Conservation (phyloP, 495 filamentous ascomycete species). For the Aspergillus homomorphus region DNA sequence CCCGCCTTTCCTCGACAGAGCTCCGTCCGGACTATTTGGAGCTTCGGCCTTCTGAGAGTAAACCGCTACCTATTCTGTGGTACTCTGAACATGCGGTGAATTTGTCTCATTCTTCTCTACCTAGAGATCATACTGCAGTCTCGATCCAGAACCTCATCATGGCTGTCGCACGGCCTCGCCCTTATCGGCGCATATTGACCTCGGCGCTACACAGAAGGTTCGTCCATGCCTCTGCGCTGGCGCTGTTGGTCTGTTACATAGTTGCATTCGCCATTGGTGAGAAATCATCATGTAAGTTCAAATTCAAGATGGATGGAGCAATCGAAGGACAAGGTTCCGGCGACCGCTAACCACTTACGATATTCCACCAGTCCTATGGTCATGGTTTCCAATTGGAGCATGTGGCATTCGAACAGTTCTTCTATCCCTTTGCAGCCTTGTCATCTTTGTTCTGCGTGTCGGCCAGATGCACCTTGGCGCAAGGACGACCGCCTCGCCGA, state of each 20-base stretch:
- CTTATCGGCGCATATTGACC: constrained; percentile 87
- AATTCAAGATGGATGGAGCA: neutral
- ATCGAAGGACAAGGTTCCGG: neutral
- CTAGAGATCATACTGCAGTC: constrained; percentile 27
- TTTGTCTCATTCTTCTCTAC: constrained; percentile 19
- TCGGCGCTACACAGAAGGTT: constrained; percentile 86
- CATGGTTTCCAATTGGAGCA: constrained; percentile 77
- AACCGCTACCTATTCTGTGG: constrained; percentile 8
- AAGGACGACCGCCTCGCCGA: constrained; percentile 66
- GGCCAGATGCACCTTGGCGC: constrained; percentile 69
- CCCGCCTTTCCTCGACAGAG: constrained; percentile 8
- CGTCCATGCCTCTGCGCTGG: constrained; percentile 63
- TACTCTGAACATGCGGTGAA: constrained; percentile 39
- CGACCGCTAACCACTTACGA: constrained; percentile 11
- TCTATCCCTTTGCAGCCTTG: constrained; percentile 64
- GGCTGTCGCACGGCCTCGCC: constrained; percentile 47
- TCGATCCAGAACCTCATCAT: constrained; percentile 37
- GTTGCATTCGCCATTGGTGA: constrained; percentile 67
- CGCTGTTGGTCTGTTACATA: constrained; percentile 69
- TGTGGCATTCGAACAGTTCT: constrained; percentile 69
- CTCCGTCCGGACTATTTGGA: neutral
- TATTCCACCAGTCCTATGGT: constrained; percentile 64
- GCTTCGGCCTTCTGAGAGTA: constrained; percentile 3
- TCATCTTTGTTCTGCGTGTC: constrained; percentile 79
- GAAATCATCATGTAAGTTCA: constrained; percentile 63